Percentiles rank a stretch among this genome's conserved stretches.
phyloP scores from a whole-genome alignment of 2,329 filamentous ascomycete genomes.

The Fonsecaea pugnacius region DNA sequence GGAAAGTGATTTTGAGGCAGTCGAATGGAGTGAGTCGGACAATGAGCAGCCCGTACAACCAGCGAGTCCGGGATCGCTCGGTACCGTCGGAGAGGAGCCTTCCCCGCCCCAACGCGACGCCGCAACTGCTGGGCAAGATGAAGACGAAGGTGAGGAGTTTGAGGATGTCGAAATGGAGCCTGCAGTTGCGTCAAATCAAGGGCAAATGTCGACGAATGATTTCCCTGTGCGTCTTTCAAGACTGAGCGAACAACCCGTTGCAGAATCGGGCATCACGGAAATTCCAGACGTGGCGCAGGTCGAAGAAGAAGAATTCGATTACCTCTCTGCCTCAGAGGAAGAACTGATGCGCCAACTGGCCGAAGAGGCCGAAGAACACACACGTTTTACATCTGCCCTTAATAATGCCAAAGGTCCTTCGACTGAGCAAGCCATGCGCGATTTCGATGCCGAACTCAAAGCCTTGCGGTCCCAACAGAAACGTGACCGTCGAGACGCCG shows the following conservation, averaged over 20 bases:
- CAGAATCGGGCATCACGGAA: conserved; percentile 1
- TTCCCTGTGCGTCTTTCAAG: conserved; percentile 19
- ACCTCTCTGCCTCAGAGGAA: conserved; percentile 84
- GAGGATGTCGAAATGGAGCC: conserved; percentile 30
- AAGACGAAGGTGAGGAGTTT: conserved; percentile 33
- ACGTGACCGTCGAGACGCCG: conserved; percentile 91
- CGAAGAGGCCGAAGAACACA: conserved; percentile 89
- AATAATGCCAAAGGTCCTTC: conserved; percentile 66
- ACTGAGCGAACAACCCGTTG: neutral
- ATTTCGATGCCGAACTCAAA: conserved; percentile 86
- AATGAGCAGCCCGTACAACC: conserved; percentile 35
- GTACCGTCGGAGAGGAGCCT: conserved; percentile 22
- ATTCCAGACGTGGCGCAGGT: conserved; percentile 11
- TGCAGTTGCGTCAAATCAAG: conserved; percentile 12
- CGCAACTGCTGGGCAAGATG: conserved; percentile 33
- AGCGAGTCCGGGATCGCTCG: conserved; percentile 28
- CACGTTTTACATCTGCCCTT: conserved; percentile 84
- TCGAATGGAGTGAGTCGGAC: conserved; percentile 43
- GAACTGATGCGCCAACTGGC: conserved; percentile 85
- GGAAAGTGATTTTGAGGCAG: conserved; percentile 33
- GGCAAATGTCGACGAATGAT: conserved; percentile 31
- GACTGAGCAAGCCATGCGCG: conserved; percentile 66
- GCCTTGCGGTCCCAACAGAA: conserved; percentile 91
- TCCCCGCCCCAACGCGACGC: conserved; percentile 19
- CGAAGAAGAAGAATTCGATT: conserved; percentile 48